Conservation (phyloP, 78 protist genomes). For the Diacronema lutheri region DNA sequence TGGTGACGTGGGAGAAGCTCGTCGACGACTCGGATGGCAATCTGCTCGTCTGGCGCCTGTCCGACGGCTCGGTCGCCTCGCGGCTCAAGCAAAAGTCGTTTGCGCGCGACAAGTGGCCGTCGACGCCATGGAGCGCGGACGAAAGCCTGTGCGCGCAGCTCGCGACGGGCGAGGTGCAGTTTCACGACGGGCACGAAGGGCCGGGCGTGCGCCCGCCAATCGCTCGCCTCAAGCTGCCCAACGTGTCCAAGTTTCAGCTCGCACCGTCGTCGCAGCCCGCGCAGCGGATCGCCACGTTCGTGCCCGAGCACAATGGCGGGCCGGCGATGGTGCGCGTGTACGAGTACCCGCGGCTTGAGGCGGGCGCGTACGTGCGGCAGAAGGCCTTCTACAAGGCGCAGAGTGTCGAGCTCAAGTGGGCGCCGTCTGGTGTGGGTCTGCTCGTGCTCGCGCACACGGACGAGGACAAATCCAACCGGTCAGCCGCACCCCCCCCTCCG, state of each 20-base stretch:
- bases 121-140: constrained; percentile 35
- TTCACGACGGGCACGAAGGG: neutral
- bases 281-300: constrained; percentile 17
- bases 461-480: no score
- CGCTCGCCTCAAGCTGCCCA: neutral
- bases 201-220: no score
- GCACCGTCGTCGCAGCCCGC: constrained; percentile 10
- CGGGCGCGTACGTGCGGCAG: constrained; percentile 4
- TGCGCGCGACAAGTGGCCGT: constrained; percentile 13
- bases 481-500: no score
- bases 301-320: constrained; percentile 20
- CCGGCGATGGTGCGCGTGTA: neutral
- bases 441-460: constrained; percentile 43
- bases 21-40: constrained; percentile 28
- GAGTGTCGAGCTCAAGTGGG: neutral
- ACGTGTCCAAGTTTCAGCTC: neutral
- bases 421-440: constrained; percentile 21
- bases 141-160: neutral
- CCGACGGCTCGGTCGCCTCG: neutral
- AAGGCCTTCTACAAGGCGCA: neutral
- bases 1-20: constrained; percentile 40
- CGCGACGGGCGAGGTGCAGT: constrained; percentile 21
- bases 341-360: neutral
- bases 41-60: constrained; percentile 13
- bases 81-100: constrained; percentile 1